Evolutionary conservation across 805 yeast species (phyloP).

Genomic region (Metschnikowia gelsemii): DNA sequence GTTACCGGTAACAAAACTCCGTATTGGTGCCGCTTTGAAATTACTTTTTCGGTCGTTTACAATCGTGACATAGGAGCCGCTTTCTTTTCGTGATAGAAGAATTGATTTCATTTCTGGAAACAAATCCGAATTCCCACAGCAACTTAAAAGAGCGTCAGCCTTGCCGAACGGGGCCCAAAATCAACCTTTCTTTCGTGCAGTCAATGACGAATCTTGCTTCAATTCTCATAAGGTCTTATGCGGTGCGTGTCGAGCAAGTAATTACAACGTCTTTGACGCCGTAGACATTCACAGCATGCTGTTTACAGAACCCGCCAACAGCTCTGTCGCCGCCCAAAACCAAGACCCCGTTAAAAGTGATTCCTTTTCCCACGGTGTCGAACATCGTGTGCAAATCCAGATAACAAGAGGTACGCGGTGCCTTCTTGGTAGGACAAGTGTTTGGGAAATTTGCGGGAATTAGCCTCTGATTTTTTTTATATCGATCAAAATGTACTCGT

Average conservation of each 20-base stretch:
- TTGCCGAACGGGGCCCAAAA: constrained; percentile 34
- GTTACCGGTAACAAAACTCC: constrained; percentile 1
- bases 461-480: constrained; percentile 30
- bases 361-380: constrained; percentile 29
- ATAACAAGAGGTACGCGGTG: constrained; percentile 63
- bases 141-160: constrained; percentile 64
- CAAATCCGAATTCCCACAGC: constrained; percentile 58
- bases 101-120: constrained; percentile 39
- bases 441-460: constrained; percentile 45
- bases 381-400: constrained; percentile 59
- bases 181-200: constrained; percentile 46
- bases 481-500: constrained; percentile 47
- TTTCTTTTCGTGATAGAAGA: constrained; percentile 43
- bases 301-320: constrained; percentile 58
- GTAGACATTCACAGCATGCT: constrained; percentile 48
- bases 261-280: constrained; percentile 53
- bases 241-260: constrained; percentile 52
- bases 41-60: constrained; percentile 53
- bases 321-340: constrained; percentile 74
- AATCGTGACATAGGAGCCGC: constrained; percentile 52
- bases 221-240: constrained; percentile 38
- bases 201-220: constrained; percentile 65
- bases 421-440: constrained; percentile 53
- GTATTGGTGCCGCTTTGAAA: constrained; percentile 22
- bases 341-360: constrained; percentile 49